phyloP scores from a whole-genome alignment of 2,329 filamentous ascomycete genomes.

The Fusarium fujikuroi region DNA sequence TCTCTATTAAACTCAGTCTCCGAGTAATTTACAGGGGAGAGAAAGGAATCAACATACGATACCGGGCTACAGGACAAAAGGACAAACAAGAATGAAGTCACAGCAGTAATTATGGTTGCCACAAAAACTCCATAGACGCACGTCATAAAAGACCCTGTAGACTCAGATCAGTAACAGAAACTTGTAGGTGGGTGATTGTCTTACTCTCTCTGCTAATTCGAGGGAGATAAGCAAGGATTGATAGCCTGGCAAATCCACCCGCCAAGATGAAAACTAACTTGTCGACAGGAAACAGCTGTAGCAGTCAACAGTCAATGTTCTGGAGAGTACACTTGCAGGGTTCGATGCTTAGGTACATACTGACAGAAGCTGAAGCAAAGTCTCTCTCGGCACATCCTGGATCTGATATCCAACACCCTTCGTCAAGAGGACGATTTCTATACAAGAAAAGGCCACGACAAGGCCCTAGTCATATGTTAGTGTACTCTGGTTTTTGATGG shows the following conservation, averaged over 20 bases:
- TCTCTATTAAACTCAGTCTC: slow-evolving; percentile 15
- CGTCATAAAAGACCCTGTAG: slow-evolving; percentile 23
- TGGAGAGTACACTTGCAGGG: neutral
- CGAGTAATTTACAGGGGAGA: accelerated
- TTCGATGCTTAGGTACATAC: slow-evolving; percentile 11
- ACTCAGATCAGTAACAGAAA: neutral
- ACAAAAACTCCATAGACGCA: slow-evolving; percentile 26
- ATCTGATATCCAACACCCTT: slow-evolving; percentile 33
- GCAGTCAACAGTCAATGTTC: neutral
- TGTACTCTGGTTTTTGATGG: neutral
- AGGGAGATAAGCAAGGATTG: slow-evolving; percentile 37
- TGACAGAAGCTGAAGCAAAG: slow-evolving; percentile 27
- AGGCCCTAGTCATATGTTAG: slow-evolving; percentile 28
- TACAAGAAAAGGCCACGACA: slow-evolving; percentile 18
- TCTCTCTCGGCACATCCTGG: slow-evolving; percentile 17
- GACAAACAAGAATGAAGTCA: slow-evolving; percentile 36
- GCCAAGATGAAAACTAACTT: slow-evolving; percentile 36
- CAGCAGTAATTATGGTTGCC: slow-evolving; percentile 19
- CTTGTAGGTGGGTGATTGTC: neutral
- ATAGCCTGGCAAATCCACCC: slow-evolving; percentile 38
- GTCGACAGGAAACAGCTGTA: slow-evolving; percentile 30
- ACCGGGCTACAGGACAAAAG: slow-evolving; percentile 37
- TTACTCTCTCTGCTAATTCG: slow-evolving; percentile 36
- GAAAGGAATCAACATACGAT: slow-evolving; percentile 11
- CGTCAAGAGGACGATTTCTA: slow-evolving; percentile 31